Evolutionary conservation across 495 filamentous ascomycete species (phyloP), one percentile per base, ranked within the genome.

Genomic region (Penicillium ochrochloron): DNA sequence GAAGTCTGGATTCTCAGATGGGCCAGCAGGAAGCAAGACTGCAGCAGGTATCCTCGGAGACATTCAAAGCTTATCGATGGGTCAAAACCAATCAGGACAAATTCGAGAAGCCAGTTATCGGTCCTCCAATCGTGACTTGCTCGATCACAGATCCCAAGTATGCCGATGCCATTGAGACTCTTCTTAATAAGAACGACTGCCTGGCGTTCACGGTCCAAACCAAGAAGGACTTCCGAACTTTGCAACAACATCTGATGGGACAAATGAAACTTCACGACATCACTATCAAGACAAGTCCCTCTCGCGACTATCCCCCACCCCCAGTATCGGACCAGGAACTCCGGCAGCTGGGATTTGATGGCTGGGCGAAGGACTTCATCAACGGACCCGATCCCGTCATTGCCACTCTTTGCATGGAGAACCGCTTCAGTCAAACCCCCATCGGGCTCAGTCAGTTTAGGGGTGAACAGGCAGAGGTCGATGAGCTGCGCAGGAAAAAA

Each of bases 41-140:
- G 11, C 76, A 75, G 41, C 73, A 66, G 8, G 2, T 80, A 2
- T 88, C 90, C 5, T 46, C 34, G 0, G 92, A 98, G 60, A 86
- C 89, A 3, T 77, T 80, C 12, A 82, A 72, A 67, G 89, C 88
- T 25, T 97, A 93, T 86, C 83, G 87, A 52, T 98, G 93, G 92
- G 76, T 97, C 60, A 82, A 89, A 64, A 71, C 87, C 3, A 87
- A 98, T 73, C 85, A 83, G 46, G 73, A 85, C 66, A 72, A 83
- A 29, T 97, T 98, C 61, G 85, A 94, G 72, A 86, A 90, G 59
- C 84, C 90, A 65, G 89, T 98, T 25, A 94, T 92, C 74, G 93
- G 92, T 0, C 95, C 95, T 19, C 88, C 95, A 0, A 83, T 94
- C 61, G 77, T 99, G 15, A 87, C 83, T 25, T 97, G 94, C 74